Conservation (phyloP, 139 green algal genomes). For the Chlamydomonas sp. region DNA sequence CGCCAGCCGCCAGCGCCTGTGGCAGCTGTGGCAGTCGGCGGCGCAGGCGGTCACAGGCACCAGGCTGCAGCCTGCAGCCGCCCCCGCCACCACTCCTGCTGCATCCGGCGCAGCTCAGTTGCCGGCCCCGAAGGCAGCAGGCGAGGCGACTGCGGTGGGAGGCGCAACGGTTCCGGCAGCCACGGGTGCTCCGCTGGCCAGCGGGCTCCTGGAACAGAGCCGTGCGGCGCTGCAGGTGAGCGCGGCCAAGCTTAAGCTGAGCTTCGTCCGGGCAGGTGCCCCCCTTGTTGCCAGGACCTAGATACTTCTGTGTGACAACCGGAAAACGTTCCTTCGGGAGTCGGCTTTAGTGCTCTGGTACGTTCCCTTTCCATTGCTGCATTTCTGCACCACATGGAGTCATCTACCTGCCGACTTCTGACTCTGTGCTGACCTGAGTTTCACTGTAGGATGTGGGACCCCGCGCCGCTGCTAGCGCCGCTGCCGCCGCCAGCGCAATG, state of each 20-base stretch:
- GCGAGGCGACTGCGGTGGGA: background rate
- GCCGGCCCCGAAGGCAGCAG: background rate
- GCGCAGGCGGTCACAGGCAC: background rate
- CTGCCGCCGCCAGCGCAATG: conserved; percentile 11
- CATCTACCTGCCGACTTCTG: no score
- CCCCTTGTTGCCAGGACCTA: no score
- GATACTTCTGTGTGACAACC: no score
- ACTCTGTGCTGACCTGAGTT: background rate
- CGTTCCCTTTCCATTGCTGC: no score
- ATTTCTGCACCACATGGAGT: no score
- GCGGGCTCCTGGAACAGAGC: conserved; percentile 10
- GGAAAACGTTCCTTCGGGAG: no score
- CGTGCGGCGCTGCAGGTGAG: conserved; percentile 15
- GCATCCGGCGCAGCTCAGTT: background rate
- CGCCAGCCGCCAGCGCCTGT: conserved; percentile 12
- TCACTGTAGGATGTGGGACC: conserved; percentile 2
- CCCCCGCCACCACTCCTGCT: no score
- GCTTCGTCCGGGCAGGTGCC: no score
- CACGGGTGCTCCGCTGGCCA: background rate
- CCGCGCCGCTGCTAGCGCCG: background rate
- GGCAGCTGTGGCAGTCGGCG: conserved; percentile 35
- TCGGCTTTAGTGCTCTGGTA: no score
- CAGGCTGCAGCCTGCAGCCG: background rate
- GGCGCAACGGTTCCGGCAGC: background rate
- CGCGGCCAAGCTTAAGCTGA: no score